Conservation (phyloP, 257 asterid genomes). For the Oldenlandia corymbosa region DNA sequence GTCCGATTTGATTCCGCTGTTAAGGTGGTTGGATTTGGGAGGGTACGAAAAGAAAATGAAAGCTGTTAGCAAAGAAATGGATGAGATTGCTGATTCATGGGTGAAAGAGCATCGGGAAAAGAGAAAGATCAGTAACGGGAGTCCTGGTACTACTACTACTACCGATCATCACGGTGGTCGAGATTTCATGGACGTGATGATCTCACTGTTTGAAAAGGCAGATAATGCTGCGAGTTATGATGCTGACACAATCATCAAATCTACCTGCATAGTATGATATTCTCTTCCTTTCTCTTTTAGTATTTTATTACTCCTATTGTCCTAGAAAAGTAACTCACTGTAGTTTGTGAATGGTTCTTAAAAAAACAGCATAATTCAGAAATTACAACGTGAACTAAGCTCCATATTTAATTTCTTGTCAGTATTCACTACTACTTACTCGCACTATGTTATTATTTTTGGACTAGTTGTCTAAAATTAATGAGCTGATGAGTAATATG, state of each 20-base stretch:
- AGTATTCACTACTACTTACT: too few relatives aligned
- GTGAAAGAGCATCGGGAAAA: slow-evolving; percentile 24
- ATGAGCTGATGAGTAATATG: too few relatives aligned
- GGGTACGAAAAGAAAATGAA: slow-evolving; percentile 32
- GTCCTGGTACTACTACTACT: too few relatives aligned
- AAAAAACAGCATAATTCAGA: too few relatives aligned
- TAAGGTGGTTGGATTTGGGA: slow-evolving; percentile 29
- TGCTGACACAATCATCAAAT: slow-evolving; percentile 22
- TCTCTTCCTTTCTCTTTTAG: too few relatives aligned
- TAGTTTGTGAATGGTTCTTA: too few relatives aligned
- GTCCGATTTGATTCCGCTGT: slow-evolving; percentile 23
- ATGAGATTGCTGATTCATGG: slow-evolving; percentile 21
- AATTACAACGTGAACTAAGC: too few relatives aligned
- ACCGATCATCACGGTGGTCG: slow-evolving; percentile 4
- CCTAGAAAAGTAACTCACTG: too few relatives aligned
- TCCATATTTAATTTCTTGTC: too few relatives aligned
- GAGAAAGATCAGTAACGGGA: background rate
- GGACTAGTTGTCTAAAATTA: too few relatives aligned
- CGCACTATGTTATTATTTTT: too few relatives aligned
- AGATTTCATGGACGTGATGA: slow-evolving; percentile 54
- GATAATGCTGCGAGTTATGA: slow-evolving; percentile 11
- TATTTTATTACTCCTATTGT: too few relatives aligned
- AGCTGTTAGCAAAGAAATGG: slow-evolving; percentile 17
- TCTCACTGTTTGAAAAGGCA: slow-evolving; percentile 29
- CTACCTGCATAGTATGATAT: slow-evolving; percentile 29